Conservation (phyloP, 1,284 basidiomycete species). For the Fomitopsis betulina region DNA sequence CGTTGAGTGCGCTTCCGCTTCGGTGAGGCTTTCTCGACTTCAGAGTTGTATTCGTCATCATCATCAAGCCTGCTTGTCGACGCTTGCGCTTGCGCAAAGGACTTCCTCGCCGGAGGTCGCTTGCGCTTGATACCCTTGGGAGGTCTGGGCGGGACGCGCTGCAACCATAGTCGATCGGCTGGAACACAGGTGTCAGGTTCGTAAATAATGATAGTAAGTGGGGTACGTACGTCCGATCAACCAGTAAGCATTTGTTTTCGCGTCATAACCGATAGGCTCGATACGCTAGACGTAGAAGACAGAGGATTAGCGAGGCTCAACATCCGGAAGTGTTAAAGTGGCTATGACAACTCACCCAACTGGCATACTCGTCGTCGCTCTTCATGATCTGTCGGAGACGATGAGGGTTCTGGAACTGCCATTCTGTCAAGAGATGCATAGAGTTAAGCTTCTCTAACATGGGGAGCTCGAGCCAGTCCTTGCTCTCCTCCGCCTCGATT, state of each 20-base stretch:
- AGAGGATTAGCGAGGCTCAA: constrained; percentile 4
- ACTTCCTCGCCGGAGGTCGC: constrained; percentile 20
- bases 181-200: constrained; percentile 5
- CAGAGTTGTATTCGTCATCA: constrained; percentile 23
- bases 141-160: constrained; percentile 59
- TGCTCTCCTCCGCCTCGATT: constrained; percentile 29
- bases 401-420: constrained; percentile 75
- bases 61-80: constrained; percentile 16
- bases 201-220: neutral
- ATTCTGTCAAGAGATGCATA: constrained; percentile 67
- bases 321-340: neutral
- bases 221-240: constrained; percentile 67
- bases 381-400: constrained; percentile 69
- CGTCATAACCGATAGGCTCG: constrained; percentile 85
- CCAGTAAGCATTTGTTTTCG: constrained; percentile 83
- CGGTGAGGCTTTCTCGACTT: constrained; percentile 15
- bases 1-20: constrained; percentile 23
- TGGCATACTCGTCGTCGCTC: constrained; percentile 67
- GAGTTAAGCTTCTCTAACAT: constrained; percentile 77
- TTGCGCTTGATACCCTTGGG: constrained; percentile 55
- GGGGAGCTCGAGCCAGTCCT: constrained; percentile 65
- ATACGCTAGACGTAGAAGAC: constrained; percentile 51
- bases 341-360: constrained; percentile 53
- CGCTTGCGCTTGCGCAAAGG: constrained; percentile 9
- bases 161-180: constrained; percentile 86